Base-by-base conservation (phyloP, 495 filamentous ascomycete species). In the Penicillium parvum region DNA sequence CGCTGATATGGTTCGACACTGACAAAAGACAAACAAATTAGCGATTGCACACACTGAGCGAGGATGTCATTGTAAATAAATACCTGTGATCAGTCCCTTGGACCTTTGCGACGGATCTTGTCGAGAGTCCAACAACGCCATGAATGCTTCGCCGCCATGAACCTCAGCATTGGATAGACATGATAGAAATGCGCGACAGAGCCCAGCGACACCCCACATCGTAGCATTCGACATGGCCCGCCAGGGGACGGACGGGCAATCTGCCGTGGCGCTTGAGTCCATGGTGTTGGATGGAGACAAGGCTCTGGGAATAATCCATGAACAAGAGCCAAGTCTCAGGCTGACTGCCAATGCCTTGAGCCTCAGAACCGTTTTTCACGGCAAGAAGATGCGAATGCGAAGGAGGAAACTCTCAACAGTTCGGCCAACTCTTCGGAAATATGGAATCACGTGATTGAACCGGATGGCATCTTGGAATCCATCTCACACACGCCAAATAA, bases 1-100 rank as follows among this genome's bases (percentile, higher is more conserved):
- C 84, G 68, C 87, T 90, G 48, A 88, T 77, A 65, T 98, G 92
- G 63, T 98, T 98, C 21, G 87, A 95, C 7, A 97, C 92, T 95
- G 53, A 16, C 0, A 7, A 16, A 7, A 16, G 3, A 8, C 4
- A 4, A 37, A 18, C 19, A 2, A 6, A 41, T 62, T 42, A 61
- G 56, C 47, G 40, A 44, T 7, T 23, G 35, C 7, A 1, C n/a
- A n/a, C 3, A 26, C 14, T 12, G 7, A 16, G 2, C 10, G 22
- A 11, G 4, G 9, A 22, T 18, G 10, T 12, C 20, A 26, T n/a
- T 15, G 30, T 28, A 34, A 11, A 18, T 27, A 53, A 70, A 43
- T 73, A 95, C 90, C 88, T 54, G 91, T 97, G 45, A 97, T 73
- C 47, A 96, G 72, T 19, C 91, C 91, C 55, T 80, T 78, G 45